These are phyloP conservation scores for Selaginella tamariscina DNA, from an alignment of 75 land plant genomes.

Conservation along the genomic window DNA sequence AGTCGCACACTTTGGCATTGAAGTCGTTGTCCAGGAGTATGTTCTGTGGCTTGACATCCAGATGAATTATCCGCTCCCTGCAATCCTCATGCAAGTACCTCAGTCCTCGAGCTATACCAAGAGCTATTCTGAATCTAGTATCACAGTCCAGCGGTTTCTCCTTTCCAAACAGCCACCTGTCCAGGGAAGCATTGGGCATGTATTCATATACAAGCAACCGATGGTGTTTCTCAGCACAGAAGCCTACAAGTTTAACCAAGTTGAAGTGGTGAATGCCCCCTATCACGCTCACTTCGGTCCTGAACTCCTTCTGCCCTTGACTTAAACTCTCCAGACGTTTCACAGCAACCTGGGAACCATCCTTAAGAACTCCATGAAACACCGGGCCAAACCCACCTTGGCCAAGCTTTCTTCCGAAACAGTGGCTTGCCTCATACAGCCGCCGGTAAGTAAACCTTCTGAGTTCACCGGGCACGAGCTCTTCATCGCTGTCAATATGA, in stretches of 20 bases:
- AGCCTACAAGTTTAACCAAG: not conserved
- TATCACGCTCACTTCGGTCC: not conserved
- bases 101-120: not conserved
- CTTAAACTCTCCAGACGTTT: not conserved
- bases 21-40: not conserved
- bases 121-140: not conserved
- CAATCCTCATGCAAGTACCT: not conserved
- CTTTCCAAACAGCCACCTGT: not conserved
- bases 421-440: not conserved
- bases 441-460: not conserved
- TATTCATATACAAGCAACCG: not conserved
- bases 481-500: not conserved
- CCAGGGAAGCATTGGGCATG: not conserved
- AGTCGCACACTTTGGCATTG: not conserved
- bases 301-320: not conserved
- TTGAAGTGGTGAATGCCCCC: not conserved
- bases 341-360: not conserved
- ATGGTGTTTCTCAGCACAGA: constrained; percentile 1
- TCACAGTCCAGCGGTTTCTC: not conserved
- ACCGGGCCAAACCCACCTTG: not conserved
- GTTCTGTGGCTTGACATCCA: not conserved
- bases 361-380: not conserved
- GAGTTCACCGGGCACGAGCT: not conserved
- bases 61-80: not conserved
- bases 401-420: not conserved